These are phyloP conservation scores for Sporisorium scitamineum DNA, from an alignment of 1,284 basidiomycete genomes.

Conservation along the genomic window DNA sequence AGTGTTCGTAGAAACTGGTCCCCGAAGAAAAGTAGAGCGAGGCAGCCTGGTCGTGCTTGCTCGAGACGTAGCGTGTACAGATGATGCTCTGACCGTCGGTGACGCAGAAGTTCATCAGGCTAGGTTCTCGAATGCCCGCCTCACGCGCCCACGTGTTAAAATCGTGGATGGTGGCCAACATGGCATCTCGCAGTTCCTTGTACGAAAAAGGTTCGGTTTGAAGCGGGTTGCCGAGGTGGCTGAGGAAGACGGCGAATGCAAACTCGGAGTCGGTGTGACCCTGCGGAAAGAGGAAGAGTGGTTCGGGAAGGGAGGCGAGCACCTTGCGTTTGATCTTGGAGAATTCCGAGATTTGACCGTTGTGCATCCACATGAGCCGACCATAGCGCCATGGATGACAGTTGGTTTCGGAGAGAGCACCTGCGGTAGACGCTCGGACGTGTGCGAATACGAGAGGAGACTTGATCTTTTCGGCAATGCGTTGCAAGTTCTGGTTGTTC, in stretches of 20 bases:
- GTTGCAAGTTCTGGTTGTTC: constrained; percentile 66
- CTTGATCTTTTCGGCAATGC: constrained; percentile 66
- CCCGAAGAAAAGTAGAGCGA: constrained; percentile 96
- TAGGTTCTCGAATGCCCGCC: constrained; percentile 73
- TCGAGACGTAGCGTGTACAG: constrained; percentile 93
- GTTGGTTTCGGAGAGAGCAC: constrained; percentile 64
- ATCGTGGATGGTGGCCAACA: constrained; percentile 61
- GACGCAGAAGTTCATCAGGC: constrained; percentile 94
- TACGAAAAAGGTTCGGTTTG: constrained; percentile 42
- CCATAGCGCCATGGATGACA: constrained; percentile 67
- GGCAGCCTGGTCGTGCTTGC: constrained; percentile 89
- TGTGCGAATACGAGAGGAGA: constrained; percentile 65
- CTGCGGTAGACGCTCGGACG: constrained; percentile 61
- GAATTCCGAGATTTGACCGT: constrained; percentile 64
- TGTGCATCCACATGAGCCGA: constrained; percentile 68
- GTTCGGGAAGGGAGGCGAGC: constrained; percentile 53
- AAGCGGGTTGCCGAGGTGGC: constrained; percentile 52
- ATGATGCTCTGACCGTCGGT: constrained; percentile 93
- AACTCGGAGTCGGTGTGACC: constrained; percentile 65
- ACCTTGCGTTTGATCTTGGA: constrained; percentile 59
- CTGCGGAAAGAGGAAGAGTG: constrained; percentile 62
- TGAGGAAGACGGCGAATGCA: constrained; percentile 64
- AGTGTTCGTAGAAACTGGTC: constrained; percentile 87
- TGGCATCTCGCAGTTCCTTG: constrained; percentile 54
- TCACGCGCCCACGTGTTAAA: constrained; percentile 60